Evolutionary conservation across 2,329 filamentous ascomycete genomes (phyloP).

Genomic region (Scorias spongiosa): DNA sequence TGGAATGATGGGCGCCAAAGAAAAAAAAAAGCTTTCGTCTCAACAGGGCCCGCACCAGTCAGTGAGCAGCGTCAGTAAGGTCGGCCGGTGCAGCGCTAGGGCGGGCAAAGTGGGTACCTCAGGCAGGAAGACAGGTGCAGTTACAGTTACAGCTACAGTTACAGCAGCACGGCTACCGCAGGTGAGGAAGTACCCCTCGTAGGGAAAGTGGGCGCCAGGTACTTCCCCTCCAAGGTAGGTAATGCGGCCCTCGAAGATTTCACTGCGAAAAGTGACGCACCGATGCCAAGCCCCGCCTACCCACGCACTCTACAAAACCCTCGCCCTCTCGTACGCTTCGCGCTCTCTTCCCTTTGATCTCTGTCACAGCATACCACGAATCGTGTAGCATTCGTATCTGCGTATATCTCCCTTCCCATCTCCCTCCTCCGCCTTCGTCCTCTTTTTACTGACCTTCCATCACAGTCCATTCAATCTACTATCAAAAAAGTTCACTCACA

Average conservation of each 20-base stretch:
- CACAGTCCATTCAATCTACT: constrained; percentile 3
- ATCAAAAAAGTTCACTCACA: constrained; percentile 5
- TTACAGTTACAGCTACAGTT: too few relatives aligned
- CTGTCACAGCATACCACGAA: not conserved
- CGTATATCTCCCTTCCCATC: not conserved
- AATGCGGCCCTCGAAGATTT: too few relatives aligned
- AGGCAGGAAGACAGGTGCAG: too few relatives aligned
- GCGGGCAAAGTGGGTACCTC: too few relatives aligned
- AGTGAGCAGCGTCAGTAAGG: not conserved
- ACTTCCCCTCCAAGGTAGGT: too few relatives aligned
- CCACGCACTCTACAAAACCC: not conserved
- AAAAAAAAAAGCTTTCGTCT: not conserved
- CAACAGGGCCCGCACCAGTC: not conserved
- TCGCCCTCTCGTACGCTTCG: not conserved
- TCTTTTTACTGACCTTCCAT: constrained; percentile 1
- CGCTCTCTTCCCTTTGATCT: not conserved
- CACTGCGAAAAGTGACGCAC: not conserved
- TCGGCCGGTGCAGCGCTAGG: not conserved
- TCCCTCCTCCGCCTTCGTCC: constrained; percentile 1
- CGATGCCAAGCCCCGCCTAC: not conserved
- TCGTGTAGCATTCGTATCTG: not conserved
- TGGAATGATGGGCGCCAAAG: not conserved
- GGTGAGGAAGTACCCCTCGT: too few relatives aligned
- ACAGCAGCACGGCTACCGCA: too few relatives aligned
- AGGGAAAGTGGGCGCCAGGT: too few relatives aligned